These are phyloP conservation scores for Arachis monticola DNA, from an alignment of 331 rosid genomes.

Conservation along the genomic window DNA sequence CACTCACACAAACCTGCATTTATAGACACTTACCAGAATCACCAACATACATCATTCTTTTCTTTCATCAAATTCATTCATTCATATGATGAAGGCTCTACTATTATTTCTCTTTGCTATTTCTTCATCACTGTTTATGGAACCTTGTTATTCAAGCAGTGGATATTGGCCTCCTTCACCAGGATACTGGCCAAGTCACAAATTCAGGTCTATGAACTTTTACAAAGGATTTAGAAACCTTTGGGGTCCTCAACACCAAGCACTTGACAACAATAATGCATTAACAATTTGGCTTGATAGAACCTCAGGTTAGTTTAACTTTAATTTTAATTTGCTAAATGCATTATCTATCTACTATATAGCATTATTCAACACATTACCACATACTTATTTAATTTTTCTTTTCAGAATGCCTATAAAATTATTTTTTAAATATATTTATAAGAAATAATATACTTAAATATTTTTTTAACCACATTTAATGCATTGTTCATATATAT, in stretches of 20 bases:
- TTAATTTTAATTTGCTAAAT: too few species aligned
- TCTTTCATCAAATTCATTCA: constrained; percentile 37
- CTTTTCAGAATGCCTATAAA: too few species aligned
- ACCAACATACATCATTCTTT: constrained; percentile 47
- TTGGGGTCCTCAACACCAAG: constrained; percentile 92
- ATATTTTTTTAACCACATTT: too few species aligned
- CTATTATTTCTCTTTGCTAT: constrained; percentile 45
- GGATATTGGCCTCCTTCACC: constrained; percentile 88
- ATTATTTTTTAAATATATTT: too few species aligned
- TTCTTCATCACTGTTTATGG: constrained; percentile 38
- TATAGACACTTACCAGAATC: constrained; percentile 30
- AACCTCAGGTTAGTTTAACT: constrained; percentile 55
- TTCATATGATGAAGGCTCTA: constrained; percentile 42
- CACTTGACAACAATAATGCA: constrained; percentile 55
- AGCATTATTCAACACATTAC: too few species aligned
- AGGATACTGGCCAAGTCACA: constrained; percentile 89
- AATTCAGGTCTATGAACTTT: constrained; percentile 66
- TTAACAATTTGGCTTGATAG: constrained; percentile 90
- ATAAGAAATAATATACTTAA: too few species aligned
- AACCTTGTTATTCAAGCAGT: constrained; percentile 48
- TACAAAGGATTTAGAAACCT: constrained; percentile 69
- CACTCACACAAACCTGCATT: constrained; percentile 50
- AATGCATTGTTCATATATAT: too few species aligned
- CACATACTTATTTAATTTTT: too few species aligned
- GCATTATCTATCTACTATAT: too few species aligned